Evolutionary conservation across 768 basidiomycete species (phyloP).

Genomic region (Tulasnella sp.): DNA sequence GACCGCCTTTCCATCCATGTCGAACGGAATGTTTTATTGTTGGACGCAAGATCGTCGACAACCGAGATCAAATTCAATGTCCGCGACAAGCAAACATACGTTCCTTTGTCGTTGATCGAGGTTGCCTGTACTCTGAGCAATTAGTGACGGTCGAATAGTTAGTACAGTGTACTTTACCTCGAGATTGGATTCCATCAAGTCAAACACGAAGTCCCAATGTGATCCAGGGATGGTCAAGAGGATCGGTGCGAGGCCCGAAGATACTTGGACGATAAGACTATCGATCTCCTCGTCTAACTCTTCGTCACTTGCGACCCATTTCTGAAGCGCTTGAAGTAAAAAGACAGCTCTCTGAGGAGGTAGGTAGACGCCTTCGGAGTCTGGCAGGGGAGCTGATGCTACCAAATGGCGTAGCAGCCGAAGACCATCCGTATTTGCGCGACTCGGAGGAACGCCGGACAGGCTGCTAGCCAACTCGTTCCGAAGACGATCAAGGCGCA

Average conservation of each 20-base stretch:
- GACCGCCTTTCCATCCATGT: conserved; percentile 52
- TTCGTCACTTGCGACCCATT: conserved; percentile 59
- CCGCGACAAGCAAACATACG: conserved; percentile 52
- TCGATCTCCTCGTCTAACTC: conserved; percentile 71
- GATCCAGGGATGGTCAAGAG: conserved; percentile 74
- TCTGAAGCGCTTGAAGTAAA: conserved; percentile 68
- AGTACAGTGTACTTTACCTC: conserved; percentile 44
- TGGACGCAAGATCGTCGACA: conserved; percentile 55
- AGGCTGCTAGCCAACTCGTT: conserved; percentile 84
- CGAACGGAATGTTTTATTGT: conserved; percentile 63
- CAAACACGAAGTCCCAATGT: conserved; percentile 92
- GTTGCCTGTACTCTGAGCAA: conserved; percentile 34
- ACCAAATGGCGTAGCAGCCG: conserved; percentile 54
- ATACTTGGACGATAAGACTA: conserved; percentile 60
- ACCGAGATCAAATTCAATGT: conserved; percentile 55
- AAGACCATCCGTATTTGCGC: conserved; percentile 61
- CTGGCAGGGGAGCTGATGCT: conserved; percentile 61
- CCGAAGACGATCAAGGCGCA: conserved; percentile 63
- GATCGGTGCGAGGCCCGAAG: conserved; percentile 69
- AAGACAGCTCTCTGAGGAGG: conserved; percentile 79
- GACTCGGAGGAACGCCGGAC: conserved; percentile 46
- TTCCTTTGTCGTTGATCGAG: conserved; percentile 44
- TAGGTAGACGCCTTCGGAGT: conserved; percentile 74
- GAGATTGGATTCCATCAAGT: conserved; percentile 75
- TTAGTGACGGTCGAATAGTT: not conserved